Percentiles rank a stretch among this genome's conserved stretches.
Evolutionary conservation across 495 filamentous ascomycete genomes (phyloP).

Genomic region (Aspergillus carlsbadensis): DNA sequence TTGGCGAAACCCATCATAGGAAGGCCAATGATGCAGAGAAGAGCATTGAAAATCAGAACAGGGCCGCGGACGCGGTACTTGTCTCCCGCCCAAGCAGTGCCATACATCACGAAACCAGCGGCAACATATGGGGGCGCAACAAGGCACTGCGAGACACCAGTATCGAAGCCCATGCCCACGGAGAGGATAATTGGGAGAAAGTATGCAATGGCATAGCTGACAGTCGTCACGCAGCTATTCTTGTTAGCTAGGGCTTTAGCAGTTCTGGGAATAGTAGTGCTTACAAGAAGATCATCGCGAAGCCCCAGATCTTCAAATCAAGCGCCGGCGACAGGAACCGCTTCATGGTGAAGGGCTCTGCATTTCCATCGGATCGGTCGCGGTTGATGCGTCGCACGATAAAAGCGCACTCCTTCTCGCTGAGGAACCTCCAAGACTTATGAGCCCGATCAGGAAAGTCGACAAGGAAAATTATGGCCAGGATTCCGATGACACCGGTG

Average conservation of each 20-base stretch:
- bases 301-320: constrained; percentile 63
- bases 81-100: constrained; percentile 53
- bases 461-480: constrained; percentile 53
- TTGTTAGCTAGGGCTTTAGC: background rate
- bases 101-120: constrained; percentile 59
- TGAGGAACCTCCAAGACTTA: constrained; percentile 54
- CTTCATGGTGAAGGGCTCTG: constrained; percentile 48
- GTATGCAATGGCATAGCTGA: constrained; percentile 64
- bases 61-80: constrained; percentile 56
- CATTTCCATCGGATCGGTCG: constrained; percentile 55
- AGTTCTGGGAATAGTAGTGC: background rate
- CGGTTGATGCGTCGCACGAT: constrained; percentile 57
- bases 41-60: constrained; percentile 54
- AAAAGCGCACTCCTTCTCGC: constrained; percentile 49
- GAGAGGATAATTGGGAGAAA: constrained; percentile 66
- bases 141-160: constrained; percentile 59
- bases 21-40: constrained; percentile 50
- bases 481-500: constrained; percentile 40
- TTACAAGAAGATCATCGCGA: constrained; percentile 57
- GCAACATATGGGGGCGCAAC: constrained; percentile 62
- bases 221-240: constrained; percentile 50
- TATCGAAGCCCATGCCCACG: constrained; percentile 55
- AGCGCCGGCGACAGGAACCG: constrained; percentile 47
- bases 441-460: constrained; percentile 57
- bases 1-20: constrained; percentile 53